phyloP scores from a whole-genome alignment of 805 yeast genomes.

The Scheffersomyces stipitis region DNA sequence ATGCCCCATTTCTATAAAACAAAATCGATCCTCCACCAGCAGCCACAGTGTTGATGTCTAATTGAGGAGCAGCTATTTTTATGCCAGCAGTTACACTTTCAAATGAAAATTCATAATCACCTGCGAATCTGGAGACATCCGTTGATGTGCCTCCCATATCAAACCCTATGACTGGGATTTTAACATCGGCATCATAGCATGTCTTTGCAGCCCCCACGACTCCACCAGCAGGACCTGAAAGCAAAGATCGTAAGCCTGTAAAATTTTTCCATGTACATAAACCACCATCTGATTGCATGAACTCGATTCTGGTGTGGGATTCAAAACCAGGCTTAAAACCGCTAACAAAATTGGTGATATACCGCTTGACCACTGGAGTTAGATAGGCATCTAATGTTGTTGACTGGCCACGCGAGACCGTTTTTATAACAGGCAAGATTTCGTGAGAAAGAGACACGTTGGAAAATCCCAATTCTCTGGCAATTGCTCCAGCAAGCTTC shows the following conservation, averaged over 20 bases:
- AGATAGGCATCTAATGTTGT: slow-evolving; percentile 80
- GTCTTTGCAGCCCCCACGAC: slow-evolving; percentile 20
- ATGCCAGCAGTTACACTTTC: slow-evolving; percentile 85
- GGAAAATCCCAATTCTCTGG: slow-evolving; percentile 62
- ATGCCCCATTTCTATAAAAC: slow-evolving; percentile 45
- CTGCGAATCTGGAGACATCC: slow-evolving; percentile 74
- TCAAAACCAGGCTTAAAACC: slow-evolving; percentile 57
- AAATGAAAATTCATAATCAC: slow-evolving; percentile 72
- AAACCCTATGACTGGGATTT: slow-evolving; percentile 70
- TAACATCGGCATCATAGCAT: slow-evolving; percentile 35
- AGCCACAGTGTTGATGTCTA: slow-evolving; percentile 79
- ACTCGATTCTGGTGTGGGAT: slow-evolving; percentile 19
- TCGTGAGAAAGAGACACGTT: slow-evolving; percentile 69
- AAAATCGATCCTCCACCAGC: slow-evolving; percentile 82
- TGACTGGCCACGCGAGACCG: slow-evolving; percentile 73
- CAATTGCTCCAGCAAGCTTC: slow-evolving; percentile 37
- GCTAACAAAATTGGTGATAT: slow-evolving; percentile 56
- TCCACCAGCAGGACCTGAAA: slow-evolving; percentile 26
- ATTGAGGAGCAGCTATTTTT: slow-evolving; percentile 79
- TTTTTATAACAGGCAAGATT: slow-evolving; percentile 77
- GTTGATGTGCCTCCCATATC: slow-evolving; percentile 95
- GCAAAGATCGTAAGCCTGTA: slow-evolving; percentile 16
- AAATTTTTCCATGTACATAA: slow-evolving; percentile 15
- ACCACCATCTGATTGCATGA: slow-evolving; percentile 22
- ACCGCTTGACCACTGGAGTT: slow-evolving; percentile 73